Evolutionary conservation across 2,329 filamentous ascomycete species (phyloP).

Genomic region (Colletotrichum truncatum): DNA sequence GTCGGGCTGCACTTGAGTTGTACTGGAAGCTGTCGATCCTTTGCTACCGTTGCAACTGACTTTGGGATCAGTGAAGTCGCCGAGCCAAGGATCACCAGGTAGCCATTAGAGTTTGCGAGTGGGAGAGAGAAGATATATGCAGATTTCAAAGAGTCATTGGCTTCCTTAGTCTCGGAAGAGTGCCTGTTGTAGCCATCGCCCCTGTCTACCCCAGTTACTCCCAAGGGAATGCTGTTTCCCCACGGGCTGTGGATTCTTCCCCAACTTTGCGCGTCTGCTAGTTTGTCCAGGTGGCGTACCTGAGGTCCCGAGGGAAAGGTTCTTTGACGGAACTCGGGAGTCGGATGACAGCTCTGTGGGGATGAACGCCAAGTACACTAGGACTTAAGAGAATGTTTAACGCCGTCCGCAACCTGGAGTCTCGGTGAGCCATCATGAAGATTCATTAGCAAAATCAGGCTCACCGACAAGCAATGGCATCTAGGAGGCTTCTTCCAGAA

Average conservation of each 20-base stretch:
- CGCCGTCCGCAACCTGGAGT: background rate
- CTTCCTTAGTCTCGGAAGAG: background rate
- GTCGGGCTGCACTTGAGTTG: constrained; percentile 10
- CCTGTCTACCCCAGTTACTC: constrained; percentile 15
- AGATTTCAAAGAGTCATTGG: background rate
- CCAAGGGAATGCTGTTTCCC: constrained; percentile 12
- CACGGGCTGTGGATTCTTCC: constrained; percentile 21
- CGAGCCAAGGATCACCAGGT: background rate
- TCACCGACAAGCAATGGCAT: constrained; percentile 3
- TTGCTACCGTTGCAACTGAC: background rate
- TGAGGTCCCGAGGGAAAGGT: too few relatives aligned
- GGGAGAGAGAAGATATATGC: constrained; percentile 2
- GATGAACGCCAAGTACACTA: background rate
- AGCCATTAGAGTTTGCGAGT: background rate
- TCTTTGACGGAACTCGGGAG: constrained; percentile 22
- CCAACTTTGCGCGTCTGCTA: background rate
- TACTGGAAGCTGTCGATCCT: background rate
- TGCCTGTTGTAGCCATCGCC: background rate
- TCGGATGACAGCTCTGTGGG: constrained; percentile 14
- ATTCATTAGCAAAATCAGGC: too few relatives aligned
- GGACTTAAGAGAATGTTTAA: background rate
- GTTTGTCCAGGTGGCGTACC: background rate
- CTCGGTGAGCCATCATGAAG: background rate
- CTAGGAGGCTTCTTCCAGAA: background rate
- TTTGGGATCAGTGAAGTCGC: constrained; percentile 8